A percentile compares a stretch with the other conserved stretches of the same genome.
phyloP scores from a whole-genome alignment of 176 grass and related monocot species.

The barley (Hordeum vulgare) region MorexV3_pseudomolecules_assembly NC_058519.1:201250833-201251332 shows the following conservation, averaged over 20 bases:
- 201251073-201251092: neutral
- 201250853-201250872: neutral
- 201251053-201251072: neutral
- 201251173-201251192: conserved; percentile 35
- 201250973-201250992: neutral
- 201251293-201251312: conserved; percentile 45
- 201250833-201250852: neutral
- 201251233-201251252: conserved; percentile 57
- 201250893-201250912: neutral
- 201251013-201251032: conserved; percentile 23
- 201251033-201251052: neutral
- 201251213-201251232: conserved; percentile 22
- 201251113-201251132: neutral
- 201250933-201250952: neutral
- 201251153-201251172: neutral
- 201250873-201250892: neutral
- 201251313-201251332: conserved; percentile 35
- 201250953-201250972: neutral
- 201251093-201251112: neutral
- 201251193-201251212: conserved; percentile 47
- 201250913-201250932: neutral
- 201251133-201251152: neutral
- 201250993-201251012: neutral
- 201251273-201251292: conserved; percentile 39
- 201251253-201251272: conserved; percentile 48